Conservation (phyloP, 2,329 filamentous ascomycete genomes). For the Alternaria hordeiaustralica region DNA sequence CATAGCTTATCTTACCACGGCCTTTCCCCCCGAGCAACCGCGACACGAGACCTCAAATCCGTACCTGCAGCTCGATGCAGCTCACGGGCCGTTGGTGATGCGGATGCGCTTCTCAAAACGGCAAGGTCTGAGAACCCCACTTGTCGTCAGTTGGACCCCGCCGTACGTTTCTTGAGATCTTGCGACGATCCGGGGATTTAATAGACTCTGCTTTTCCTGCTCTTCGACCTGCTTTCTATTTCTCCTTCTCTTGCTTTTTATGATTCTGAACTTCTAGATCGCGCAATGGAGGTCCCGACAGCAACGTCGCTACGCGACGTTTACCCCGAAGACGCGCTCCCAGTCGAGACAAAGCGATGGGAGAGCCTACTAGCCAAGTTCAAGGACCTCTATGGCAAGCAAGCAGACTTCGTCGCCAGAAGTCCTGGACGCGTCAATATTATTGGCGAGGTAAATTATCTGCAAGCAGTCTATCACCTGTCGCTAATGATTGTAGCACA, state of each 20-base stretch:
- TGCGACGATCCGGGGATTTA: slow-evolving; percentile 21
- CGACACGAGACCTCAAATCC: slow-evolving; percentile 1
- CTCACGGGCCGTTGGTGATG: slow-evolving; percentile 15
- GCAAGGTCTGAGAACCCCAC: slow-evolving; percentile 32
- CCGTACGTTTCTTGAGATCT: slow-evolving; percentile 26
- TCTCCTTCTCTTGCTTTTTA: background rate
- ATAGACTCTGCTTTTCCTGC: slow-evolving; percentile 11
- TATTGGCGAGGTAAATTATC: slow-evolving; percentile 74
- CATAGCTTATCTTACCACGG: background rate
- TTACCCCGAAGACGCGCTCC: slow-evolving; percentile 76
- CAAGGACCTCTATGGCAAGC: slow-evolving; percentile 69
- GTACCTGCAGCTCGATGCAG: slow-evolving; percentile 28
- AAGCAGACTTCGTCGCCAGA: slow-evolving; percentile 81
- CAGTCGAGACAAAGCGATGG: slow-evolving; percentile 76
- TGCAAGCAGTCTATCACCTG: background rate
- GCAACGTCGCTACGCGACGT: slow-evolving; percentile 79
- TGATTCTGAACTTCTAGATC: background rate
- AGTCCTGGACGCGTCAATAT: slow-evolving; percentile 97
- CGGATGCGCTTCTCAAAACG: slow-evolving; percentile 25
- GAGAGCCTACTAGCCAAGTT: slow-evolving; percentile 75
- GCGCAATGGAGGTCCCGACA: slow-evolving; percentile 68
- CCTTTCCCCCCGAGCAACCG: background rate
- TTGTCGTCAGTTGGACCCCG: slow-evolving; percentile 28
- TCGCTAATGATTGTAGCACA: slow-evolving; percentile 65
- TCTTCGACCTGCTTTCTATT: slow-evolving; percentile 2